A percentile compares a stretch with the other conserved stretches of the same genome.
These are phyloP conservation scores for Zygosaccharomyces gambellarensis DNA, from an alignment of 805 yeast genomes.

Conservation along the genomic window DNA sequence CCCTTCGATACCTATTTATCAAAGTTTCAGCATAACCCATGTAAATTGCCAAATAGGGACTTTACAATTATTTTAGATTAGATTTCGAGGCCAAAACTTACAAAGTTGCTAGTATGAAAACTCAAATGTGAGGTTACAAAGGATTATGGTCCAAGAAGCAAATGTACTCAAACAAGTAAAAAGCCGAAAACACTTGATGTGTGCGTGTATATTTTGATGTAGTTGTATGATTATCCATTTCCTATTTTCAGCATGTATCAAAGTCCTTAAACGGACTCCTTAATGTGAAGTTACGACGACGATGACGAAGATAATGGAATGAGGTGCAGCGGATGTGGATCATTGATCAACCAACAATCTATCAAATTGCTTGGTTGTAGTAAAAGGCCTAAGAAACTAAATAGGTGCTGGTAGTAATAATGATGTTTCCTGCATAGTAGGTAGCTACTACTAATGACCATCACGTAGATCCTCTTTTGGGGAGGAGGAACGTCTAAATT, in stretches of 20 bases:
- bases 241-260: background rate
- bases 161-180: conserved; percentile 3
- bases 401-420: no score
- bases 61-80: background rate
- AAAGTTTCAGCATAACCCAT: background rate
- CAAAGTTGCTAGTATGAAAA: background rate
- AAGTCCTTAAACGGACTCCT: background rate
- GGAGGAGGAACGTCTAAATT: background rate
- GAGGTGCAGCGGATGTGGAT: background rate
- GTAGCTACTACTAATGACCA: background rate
- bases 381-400: no score
- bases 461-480: background rate
- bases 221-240: background rate
- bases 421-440: no score
- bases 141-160: background rate
- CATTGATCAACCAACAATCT: no score
- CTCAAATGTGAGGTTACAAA: background rate
- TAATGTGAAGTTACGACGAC: background rate
- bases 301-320: background rate
- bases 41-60: conserved; percentile 6
- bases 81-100: background rate
- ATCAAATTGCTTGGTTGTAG: no score
- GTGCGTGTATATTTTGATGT: background rate
- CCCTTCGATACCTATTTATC: background rate
- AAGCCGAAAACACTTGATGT: no score